Conservation (phyloP, 257 asterid genomes). For the Craterostigma plantagineum region DNA sequence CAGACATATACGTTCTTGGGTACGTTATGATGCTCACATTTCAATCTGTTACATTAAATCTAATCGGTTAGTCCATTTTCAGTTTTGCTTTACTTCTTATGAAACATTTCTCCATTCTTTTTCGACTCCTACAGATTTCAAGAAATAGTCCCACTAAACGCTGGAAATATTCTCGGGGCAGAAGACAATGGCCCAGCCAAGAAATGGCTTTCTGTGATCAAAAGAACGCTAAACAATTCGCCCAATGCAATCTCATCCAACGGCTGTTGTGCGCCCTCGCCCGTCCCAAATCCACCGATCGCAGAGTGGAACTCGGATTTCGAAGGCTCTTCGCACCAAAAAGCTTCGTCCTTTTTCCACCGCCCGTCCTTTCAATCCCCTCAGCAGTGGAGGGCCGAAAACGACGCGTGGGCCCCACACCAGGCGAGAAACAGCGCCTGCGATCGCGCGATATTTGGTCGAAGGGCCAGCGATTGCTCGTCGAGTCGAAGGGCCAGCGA, state of each 20-base stretch:
- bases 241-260: conserved; percentile 15
- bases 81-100: conserved; percentile 4
- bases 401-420: conserved; percentile 44
- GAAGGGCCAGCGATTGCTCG: conserved; percentile 61
- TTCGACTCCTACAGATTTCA: conserved; percentile 75
- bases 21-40: conserved; percentile 12
- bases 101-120: neutral
- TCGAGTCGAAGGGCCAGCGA: conserved; percentile 56
- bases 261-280: conserved; percentile 79
- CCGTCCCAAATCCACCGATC: conserved; percentile 68
- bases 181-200: conserved; percentile 99
- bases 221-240: conserved; percentile 52
- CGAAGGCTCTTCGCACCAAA: conserved; percentile 61
- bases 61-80: too few species aligned
- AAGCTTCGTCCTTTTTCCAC: conserved; percentile 43
- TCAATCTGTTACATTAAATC: too few species aligned
- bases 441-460: conserved; percentile 70
- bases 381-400: conserved; percentile 45
- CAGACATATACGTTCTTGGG: conserved; percentile 99
- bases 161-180: conserved; percentile 89
- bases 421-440: conserved; percentile 79
- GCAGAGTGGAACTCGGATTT: conserved; percentile 92
- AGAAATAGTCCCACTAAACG: conserved; percentile 93
- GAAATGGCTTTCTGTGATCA: conserved; percentile 66
- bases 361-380: conserved; percentile 94